Base-by-base conservation (phyloP, 768 basidiomycete species). In the Ramaria rubella region DNA sequence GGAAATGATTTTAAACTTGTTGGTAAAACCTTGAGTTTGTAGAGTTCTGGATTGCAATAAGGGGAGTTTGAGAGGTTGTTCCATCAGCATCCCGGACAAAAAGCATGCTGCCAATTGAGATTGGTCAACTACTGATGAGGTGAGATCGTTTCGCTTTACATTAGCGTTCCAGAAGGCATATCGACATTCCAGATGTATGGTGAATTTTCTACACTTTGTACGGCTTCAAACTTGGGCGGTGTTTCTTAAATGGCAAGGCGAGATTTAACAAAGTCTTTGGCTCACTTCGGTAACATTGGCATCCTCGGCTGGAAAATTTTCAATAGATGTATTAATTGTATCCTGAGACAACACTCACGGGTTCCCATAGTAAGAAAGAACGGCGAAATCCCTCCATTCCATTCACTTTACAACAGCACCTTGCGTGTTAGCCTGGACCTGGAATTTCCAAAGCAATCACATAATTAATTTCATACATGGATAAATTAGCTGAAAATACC, bases 111-210 rank as follows among this genome's bases (percentile, higher is more conserved):
- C n/a, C n/a, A n/a, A n/a, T n/a, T 5, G 29, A 19, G 21, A 26
- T 3, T n/a, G n/a, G 36, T 34, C 12, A 42, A 23, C 9, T 12
- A n/a, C 8, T 9, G 51, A 14, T 3, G 24, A 19, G 24, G 24
- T n/a, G n/a, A n/a, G n/a, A n/a, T 27, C 23, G 14, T 23, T 7
- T 19, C 8, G 21, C n/a, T 33, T 56, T 49, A 29, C 55, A 56
- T 48, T 21, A 45, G 46, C 21, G 55, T 56, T 46, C 55, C 55
- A 7, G 55, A 4, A 30, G 55, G 55, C 17, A 56, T n/a, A 27
- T 56, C 55, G 5, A 48, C 42, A n/a, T 14, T 14, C 26, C 29
- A 56, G 17, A 9, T n/a, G 33, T 45, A 45, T 11, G 43, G 26
- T 9, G 43, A 34, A 27, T 2, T n/a, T 12, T 49, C 15, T n/a